Conservation (phyloP, 2,329 filamentous ascomycete species). For the Sodiomyces alkalinus region DNA sequence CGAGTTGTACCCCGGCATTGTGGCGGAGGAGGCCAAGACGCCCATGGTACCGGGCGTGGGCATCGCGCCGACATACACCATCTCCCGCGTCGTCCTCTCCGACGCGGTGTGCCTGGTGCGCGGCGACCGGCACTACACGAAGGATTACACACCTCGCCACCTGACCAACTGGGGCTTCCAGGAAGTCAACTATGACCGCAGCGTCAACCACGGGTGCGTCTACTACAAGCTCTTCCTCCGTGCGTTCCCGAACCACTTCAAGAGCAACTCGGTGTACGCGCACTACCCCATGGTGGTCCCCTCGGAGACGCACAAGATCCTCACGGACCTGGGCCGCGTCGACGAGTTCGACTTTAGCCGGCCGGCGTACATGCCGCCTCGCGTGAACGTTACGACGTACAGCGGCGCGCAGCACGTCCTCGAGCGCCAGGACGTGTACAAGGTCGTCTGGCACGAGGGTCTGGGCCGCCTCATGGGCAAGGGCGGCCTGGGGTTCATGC, state of each 20-base stretch:
- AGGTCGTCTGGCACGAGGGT: slow-evolving; percentile 46
- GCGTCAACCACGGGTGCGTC: slow-evolving; percentile 65
- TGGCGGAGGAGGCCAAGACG: slow-evolving; percentile 59
- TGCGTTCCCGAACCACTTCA: slow-evolving; percentile 70
- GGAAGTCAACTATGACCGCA: slow-evolving; percentile 57
- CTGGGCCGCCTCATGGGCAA: slow-evolving; percentile 46
- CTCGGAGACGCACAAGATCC: slow-evolving; percentile 54
- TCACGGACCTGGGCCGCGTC: slow-evolving; percentile 50
- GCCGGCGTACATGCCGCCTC: slow-evolving; percentile 34
- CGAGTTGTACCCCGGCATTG: slow-evolving; percentile 66
- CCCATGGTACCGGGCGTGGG: slow-evolving; percentile 63
- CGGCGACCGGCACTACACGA: slow-evolving; percentile 65
- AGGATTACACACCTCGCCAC: slow-evolving; percentile 58
- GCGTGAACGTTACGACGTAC: slow-evolving; percentile 44
- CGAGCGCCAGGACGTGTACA: slow-evolving; percentile 45
- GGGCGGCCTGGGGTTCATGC: slow-evolving; percentile 38
- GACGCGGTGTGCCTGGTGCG: slow-evolving; percentile 68
- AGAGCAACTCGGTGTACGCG: slow-evolving; percentile 62
- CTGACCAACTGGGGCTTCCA: slow-evolving; percentile 77
- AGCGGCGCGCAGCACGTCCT: slow-evolving; percentile 46
- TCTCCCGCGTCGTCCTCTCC: slow-evolving; percentile 60
- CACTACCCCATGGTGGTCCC: slow-evolving; percentile 64
- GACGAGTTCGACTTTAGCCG: slow-evolving; percentile 55
- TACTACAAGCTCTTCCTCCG: slow-evolving; percentile 74
- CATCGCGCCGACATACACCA: slow-evolving; percentile 61